Conservation (phyloP, 2,329 filamentous ascomycete genomes). For the Pestalotiopsis sp. region DNA sequence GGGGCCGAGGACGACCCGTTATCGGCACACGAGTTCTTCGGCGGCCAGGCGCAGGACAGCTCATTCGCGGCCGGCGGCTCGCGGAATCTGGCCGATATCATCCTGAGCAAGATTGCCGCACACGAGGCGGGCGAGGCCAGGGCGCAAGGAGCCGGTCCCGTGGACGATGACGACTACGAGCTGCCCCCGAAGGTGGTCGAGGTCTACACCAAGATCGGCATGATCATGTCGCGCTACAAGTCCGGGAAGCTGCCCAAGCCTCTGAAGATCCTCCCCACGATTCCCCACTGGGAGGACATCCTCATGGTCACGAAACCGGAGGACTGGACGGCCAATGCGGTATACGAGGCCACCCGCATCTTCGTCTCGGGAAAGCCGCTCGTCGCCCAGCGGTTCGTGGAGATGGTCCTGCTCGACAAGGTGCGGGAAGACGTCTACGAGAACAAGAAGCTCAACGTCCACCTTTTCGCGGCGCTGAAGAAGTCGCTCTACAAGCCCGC, state of each 20-base stretch:
- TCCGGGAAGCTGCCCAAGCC: conserved; percentile 94
- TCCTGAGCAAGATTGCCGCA: conserved; percentile 89
- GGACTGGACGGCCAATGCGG: conserved; percentile 69
- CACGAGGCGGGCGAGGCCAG: conserved; percentile 71
- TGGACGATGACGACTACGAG: conserved; percentile 82
- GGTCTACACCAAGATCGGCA: conserved; percentile 89
- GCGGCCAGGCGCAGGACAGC: conserved; percentile 41
- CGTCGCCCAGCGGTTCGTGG: conserved; percentile 81
- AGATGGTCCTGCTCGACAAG: conserved; percentile 81
- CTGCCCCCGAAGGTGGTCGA: conserved; percentile 90
- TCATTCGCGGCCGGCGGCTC: conserved; percentile 48
- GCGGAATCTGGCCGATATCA: conserved; percentile 88
- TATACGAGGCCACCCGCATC: conserved; percentile 86
- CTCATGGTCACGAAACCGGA: conserved; percentile 81
- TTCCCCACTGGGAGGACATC: conserved; percentile 90
- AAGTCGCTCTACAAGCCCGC: conserved; percentile 91
- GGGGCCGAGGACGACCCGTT: conserved; percentile 71
- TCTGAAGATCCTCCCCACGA: conserved; percentile 92
- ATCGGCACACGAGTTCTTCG: conserved; percentile 60
- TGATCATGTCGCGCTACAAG: conserved; percentile 89
- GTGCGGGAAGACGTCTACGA: conserved; percentile 95
- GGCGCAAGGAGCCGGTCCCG: conserved; percentile 51
- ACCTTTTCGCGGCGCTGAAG: conserved; percentile 91
- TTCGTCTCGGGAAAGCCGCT: conserved; percentile 84
- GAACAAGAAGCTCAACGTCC: conserved; percentile 91